These are phyloP conservation scores for Kentomonas sorsogonicus DNA, from an alignment of 208 protist genomes.

Conservation along the genomic window DNA sequence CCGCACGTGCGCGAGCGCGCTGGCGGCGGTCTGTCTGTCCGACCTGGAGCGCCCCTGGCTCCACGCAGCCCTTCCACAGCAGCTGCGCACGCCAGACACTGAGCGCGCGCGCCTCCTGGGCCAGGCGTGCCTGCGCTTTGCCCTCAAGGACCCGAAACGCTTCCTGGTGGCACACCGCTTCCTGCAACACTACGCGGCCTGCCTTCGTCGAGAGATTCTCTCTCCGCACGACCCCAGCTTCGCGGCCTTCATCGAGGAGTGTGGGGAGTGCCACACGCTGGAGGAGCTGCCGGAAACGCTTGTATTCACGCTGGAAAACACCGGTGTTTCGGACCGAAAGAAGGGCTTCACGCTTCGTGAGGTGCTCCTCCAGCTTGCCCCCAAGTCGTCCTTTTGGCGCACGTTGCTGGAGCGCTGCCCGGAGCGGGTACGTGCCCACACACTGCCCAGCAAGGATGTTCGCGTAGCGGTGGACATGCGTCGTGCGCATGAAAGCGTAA, in stretches of 20 bases:
- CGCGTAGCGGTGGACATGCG: constrained; percentile 52
- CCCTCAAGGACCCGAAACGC: constrained; percentile 53
- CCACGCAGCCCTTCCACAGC: background rate
- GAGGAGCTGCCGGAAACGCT: constrained; percentile 33
- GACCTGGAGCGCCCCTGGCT: constrained; percentile 70
- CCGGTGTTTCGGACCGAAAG: too few relatives aligned
- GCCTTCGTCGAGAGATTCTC: constrained; percentile 40
- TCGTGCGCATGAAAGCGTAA: constrained; percentile 49
- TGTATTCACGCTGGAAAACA: constrained; percentile 35
- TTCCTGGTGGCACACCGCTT: constrained; percentile 60
- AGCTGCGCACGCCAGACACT: background rate
- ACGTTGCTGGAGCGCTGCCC: constrained; percentile 35
- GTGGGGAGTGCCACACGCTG: constrained; percentile 60
- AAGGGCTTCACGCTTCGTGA: constrained; percentile 12
- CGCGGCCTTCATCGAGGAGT: constrained; percentile 71
- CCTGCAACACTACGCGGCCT: constrained; percentile 51
- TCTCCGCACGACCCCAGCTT: constrained; percentile 43
- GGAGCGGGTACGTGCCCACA: constrained; percentile 14
- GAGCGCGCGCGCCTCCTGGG: too few relatives aligned
- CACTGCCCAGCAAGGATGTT: constrained; percentile 39
- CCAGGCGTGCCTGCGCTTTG: constrained; percentile 20
- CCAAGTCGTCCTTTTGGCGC: constrained; percentile 66
- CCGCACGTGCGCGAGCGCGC: constrained; percentile 40
- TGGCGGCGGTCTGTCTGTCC: constrained; percentile 49
- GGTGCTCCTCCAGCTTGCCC: constrained; percentile 44